A percentile compares a stretch with the other conserved stretches of the same genome.
These are phyloP conservation scores for Nakazawaea anatomiae DNA, from an alignment of 805 yeast species.

Conservation along the genomic window DNA sequence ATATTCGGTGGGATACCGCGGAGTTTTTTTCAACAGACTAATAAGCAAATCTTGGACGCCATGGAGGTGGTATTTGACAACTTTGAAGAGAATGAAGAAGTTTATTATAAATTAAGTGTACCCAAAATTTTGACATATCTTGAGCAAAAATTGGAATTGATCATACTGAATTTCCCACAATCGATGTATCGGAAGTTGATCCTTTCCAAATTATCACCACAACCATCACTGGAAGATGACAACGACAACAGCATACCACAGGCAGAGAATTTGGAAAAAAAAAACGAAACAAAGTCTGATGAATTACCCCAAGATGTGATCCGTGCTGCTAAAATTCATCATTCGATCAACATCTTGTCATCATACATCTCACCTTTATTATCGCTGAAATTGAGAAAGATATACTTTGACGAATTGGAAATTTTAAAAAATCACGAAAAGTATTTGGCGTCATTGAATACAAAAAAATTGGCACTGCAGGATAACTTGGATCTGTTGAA, in stretches of 20 bases:
- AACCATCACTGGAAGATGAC: background rate
- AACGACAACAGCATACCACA: background rate
- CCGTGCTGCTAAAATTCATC: constrained; percentile 28
- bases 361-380: constrained; percentile 32
- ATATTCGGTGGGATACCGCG: constrained; percentile 25
- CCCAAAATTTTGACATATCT: constrained; percentile 33
- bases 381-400: constrained; percentile 17
- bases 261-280: background rate
- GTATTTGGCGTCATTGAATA: constrained; percentile 15
- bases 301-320: constrained; percentile 30
- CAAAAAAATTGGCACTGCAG: constrained; percentile 19
- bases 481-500: constrained; percentile 27
- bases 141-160: constrained; percentile 27
- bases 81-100: constrained; percentile 37
- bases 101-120: constrained; percentile 37
- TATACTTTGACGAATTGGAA: constrained; percentile 16
- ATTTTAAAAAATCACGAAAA: constrained; percentile 15
- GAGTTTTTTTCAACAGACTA: constrained; percentile 22
- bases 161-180: constrained; percentile 31
- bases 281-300: background rate
- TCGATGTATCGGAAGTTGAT: constrained; percentile 23
- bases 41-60: constrained; percentile 17
- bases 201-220: constrained; percentile 20
- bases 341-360: constrained; percentile 42
- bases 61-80: constrained; percentile 32